phyloP scores from a whole-genome alignment of 1,139 yeast species.

The Nakaseomyces delphensis region DNA sequence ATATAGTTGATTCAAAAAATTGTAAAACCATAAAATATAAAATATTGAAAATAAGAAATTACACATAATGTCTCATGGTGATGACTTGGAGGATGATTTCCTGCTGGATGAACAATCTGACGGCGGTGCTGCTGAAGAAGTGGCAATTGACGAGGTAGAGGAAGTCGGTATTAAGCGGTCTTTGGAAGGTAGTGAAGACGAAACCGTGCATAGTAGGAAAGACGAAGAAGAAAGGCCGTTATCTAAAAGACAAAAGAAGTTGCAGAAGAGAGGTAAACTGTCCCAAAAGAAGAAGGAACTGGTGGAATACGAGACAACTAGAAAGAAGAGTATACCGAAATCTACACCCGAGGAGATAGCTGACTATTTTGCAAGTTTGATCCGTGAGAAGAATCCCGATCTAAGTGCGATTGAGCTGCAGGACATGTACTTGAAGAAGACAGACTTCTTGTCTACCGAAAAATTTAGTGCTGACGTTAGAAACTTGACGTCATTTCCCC shows the following conservation, averaged over 20 bases:
- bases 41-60: not conserved
- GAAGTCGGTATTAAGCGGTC: slow-evolving; percentile 10
- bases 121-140: slow-evolving; percentile 7
- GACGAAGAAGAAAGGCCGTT: slow-evolving; percentile 9
- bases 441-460: slow-evolving; percentile 27
- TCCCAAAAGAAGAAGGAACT: slow-evolving; percentile 27
- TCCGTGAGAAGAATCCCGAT: slow-evolving; percentile 29
- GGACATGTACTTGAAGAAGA: slow-evolving; percentile 28
- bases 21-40: too few species aligned
- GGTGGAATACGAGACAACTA: slow-evolving; percentile 24
- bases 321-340: slow-evolving; percentile 24
- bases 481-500: slow-evolving; percentile 20
- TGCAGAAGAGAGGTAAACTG: slow-evolving; percentile 24
- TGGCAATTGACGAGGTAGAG: slow-evolving; percentile 6
- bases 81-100: slow-evolving; percentile 4
- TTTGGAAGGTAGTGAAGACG: not conserved
- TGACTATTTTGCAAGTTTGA: slow-evolving; percentile 27
- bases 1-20: too few species aligned
- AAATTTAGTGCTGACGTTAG: slow-evolving; percentile 21
- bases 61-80: not conserved
- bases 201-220: slow-evolving; percentile 7
- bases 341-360: slow-evolving; percentile 22
- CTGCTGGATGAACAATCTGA: slow-evolving; percentile 1
- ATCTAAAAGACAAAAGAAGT: slow-evolving; percentile 30
- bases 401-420: slow-evolving; percentile 31